Base-by-base conservation (phyloP, 176 grass and related monocot species). In the Ensete glaucum region DNA sequence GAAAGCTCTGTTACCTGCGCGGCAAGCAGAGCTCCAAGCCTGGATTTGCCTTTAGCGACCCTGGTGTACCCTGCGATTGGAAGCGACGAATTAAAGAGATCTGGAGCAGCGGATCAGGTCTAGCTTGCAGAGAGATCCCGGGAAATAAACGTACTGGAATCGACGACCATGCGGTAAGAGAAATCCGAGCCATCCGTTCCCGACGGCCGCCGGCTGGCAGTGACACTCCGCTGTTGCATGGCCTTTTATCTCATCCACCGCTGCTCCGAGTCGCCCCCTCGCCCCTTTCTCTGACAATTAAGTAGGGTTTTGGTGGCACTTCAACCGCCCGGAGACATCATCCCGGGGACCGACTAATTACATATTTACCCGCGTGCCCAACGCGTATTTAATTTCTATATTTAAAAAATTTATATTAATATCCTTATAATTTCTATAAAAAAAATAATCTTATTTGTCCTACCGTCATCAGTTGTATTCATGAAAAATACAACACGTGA, bases 121-220 rank as follows among this genome's bases (percentile, higher is more conserved):
- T 21, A 1, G 5, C 55, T 56, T 73, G 22, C 11, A 16, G 19
- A 17, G 2, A 8, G 15, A 54, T 54, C 8, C 8, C 52, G 3
- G 3, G 57, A 26, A 14, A 25, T 9, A 56, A 27, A 73, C 84
- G 80, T 87, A 99, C 90, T 84, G 59, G 95, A 94, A 58, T 94
- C 90, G n/a, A 99, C 90, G 73, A 99, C 84, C 95, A 94, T 99
- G 65, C 90, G 88, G 85, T 89, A 99, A 21, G 95, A 94, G 76
- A 86, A 94, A 84, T 99, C 88, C 12, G 84, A 99, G 67, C 90
- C 95, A 21, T 99, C 90, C 10, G 88, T 99, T 67, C 95, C 88
- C 10, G 84, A 88, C 1, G 90, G 95, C 43, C 74, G 74, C 27
- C 86, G 82, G 53, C 86, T 59, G 21, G 79, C 71, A 59, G 74